Conservation (phyloP, 2,329 filamentous ascomycete species). For the Gaeumannomyces tritici region DNA sequence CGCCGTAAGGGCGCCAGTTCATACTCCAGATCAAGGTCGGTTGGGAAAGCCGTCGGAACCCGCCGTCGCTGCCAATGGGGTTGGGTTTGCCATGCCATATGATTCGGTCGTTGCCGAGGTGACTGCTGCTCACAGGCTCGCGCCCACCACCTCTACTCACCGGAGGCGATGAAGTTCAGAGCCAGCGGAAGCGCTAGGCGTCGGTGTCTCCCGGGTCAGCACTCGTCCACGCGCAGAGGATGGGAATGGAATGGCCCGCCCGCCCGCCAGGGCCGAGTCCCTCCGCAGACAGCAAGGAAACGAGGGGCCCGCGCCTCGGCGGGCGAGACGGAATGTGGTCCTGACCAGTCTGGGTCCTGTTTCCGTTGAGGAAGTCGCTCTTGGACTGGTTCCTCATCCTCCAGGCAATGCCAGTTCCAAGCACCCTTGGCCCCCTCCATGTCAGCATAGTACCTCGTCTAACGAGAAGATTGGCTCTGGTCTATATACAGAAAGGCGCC, state of each 20-base stretch:
- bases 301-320: not conserved
- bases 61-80: not conserved
- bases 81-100: not conserved
- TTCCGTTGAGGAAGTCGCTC: constrained; percentile 63
- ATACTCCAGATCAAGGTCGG: not conserved
- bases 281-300: not conserved
- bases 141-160: constrained; percentile 52
- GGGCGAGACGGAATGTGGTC: not conserved
- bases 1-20: not conserved
- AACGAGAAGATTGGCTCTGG: not conserved
- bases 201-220: not conserved
- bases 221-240: not conserved
- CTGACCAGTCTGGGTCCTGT: constrained; percentile 78
- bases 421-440: constrained; percentile 34
- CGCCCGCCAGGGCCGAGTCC: not conserved
- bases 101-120: not conserved
- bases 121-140: not conserved
- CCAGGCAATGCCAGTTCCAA: constrained; percentile 53
- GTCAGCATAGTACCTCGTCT: not conserved
- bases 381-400: constrained; percentile 53
- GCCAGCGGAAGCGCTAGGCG: constrained; percentile 64
- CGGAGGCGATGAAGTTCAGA: constrained; percentile 83
- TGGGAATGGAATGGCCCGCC: not conserved
- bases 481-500: constrained; percentile 58
- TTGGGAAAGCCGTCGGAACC: not conserved